These are phyloP conservation scores for Penicillium crystallinum DNA, from an alignment of 495 filamentous ascomycete species.

Conservation along the genomic window DNA sequence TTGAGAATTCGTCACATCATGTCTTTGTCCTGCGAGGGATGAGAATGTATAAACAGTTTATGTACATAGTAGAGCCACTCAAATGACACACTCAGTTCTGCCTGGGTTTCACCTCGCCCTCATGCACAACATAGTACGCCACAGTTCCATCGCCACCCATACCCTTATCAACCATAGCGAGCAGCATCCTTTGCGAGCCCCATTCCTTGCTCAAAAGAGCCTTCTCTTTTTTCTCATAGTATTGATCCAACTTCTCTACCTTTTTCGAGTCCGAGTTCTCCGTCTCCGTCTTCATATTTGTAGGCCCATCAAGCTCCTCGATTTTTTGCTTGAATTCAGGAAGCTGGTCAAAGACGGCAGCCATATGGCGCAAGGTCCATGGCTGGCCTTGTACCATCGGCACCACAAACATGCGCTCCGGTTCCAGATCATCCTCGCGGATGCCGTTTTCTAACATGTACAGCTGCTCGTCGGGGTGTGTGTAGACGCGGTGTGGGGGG, in stretches of 20 bases:
- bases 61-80: not conserved
- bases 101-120: slow-evolving; percentile 91
- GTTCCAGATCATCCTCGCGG: slow-evolving; percentile 42
- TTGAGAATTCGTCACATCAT: slow-evolving; percentile 9
- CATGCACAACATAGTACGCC: slow-evolving; percentile 91
- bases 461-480: slow-evolving; percentile 89
- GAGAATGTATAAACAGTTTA: not conserved
- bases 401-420: slow-evolving; percentile 80
- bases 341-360: slow-evolving; percentile 74
- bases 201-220: slow-evolving; percentile 30
- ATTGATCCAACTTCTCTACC: slow-evolving; percentile 30
- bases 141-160: slow-evolving; percentile 80
- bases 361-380: slow-evolving; percentile 72
- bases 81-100: slow-evolving; percentile 69
- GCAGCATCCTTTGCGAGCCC: slow-evolving; percentile 64
- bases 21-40: not conserved
- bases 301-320: slow-evolving; percentile 25
- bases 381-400: slow-evolving; percentile 75
- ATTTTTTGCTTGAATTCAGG: slow-evolving; percentile 18
- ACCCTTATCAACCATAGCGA: slow-evolving; percentile 66
- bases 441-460: slow-evolving; percentile 59
- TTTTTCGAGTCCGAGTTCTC: slow-evolving; percentile 18
- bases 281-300: not conserved
- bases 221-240: slow-evolving; percentile 34
- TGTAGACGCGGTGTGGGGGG: slow-evolving; percentile 80